phyloP scores from a whole-genome alignment of 306 rosid genomes.

The Mimosa pudica region DNA sequence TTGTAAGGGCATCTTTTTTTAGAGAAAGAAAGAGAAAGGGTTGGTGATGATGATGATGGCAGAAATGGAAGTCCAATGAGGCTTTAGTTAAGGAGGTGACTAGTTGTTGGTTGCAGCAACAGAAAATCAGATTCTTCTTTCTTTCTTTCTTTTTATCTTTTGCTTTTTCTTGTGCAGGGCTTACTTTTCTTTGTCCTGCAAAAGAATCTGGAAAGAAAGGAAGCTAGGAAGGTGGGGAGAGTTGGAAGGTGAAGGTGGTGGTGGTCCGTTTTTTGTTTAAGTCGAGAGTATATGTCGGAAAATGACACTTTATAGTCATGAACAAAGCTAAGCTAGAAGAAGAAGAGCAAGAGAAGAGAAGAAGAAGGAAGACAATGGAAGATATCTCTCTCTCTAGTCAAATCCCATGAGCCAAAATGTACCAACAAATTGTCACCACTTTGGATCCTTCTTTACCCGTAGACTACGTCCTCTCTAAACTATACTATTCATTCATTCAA shows the following conservation, averaged over 20 bases:
- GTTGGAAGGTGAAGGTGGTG: constrained; percentile 19
- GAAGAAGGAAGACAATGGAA: constrained; percentile 3
- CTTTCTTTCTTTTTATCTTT: constrained; percentile 17
- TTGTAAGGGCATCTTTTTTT: constrained; percentile 83
- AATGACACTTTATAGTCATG: constrained; percentile 57
- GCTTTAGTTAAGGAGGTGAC: neutral
- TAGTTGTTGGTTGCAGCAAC: neutral
- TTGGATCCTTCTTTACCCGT: constrained; percentile 51
- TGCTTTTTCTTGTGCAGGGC: constrained; percentile 24
- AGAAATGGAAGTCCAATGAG: neutral
- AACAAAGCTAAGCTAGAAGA: constrained; percentile 6
- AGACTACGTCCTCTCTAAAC: constrained; percentile 49
- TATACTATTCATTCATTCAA: constrained; percentile 41
- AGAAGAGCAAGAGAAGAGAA: neutral
- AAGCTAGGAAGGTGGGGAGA: constrained; percentile 29
- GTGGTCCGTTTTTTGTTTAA: constrained; percentile 57
- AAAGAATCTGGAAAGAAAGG: constrained; percentile 46
- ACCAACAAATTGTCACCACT: constrained; percentile 29
- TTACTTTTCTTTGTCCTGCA: constrained; percentile 29
- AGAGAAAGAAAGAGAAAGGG: constrained; percentile 1
- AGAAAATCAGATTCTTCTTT: neutral
- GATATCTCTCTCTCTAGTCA: constrained; percentile 30
- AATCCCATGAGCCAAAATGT: constrained; percentile 41
- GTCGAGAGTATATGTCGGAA: constrained; percentile 78
- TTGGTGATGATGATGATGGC: neutral